Percentiles rank a stretch among this genome's conserved stretches.
Evolutionary conservation across 1,284 basidiomycete genomes (phyloP).

Genomic region (Entoloma clypeatum): DNA sequence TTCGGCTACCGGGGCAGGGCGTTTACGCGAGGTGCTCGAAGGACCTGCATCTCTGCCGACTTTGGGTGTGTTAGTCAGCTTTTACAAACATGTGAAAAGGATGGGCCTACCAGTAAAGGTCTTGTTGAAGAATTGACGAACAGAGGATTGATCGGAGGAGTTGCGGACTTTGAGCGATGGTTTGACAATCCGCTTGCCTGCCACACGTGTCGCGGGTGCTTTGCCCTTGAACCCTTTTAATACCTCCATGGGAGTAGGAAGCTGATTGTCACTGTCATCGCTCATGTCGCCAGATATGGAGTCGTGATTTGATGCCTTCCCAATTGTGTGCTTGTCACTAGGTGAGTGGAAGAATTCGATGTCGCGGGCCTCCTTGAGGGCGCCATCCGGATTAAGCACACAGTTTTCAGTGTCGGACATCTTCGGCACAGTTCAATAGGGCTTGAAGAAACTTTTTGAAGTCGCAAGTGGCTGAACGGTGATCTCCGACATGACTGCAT

Average conservation of each 20-base stretch:
- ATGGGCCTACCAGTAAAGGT: too few relatives aligned
- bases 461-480: too few relatives aligned
- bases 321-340: neutral
- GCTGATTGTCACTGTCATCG: neutral
- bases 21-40: too few relatives aligned
- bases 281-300: neutral
- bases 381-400: slow-evolving; percentile 2
- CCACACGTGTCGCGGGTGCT: neutral
- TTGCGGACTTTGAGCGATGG: neutral
- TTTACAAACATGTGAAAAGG: too few relatives aligned
- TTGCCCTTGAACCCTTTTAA: neutral
- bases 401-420: slow-evolving; percentile 4
- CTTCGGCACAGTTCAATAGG: too few relatives aligned
- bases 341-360: slow-evolving; percentile 5
- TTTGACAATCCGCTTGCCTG: neutral
- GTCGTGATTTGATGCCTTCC: neutral
- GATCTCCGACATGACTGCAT: too few relatives aligned
- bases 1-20: too few relatives aligned
- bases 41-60: too few relatives aligned
- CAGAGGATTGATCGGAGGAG: too few relatives aligned
- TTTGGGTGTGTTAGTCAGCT: too few relatives aligned
- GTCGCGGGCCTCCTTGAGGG: slow-evolving; percentile 2
- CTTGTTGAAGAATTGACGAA: too few relatives aligned
- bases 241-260: neutral
- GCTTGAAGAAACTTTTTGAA: too few relatives aligned